These are phyloP conservation scores for Debaryomyces singareniensis DNA, from an alignment of 1,139 yeast species.

Conservation along the genomic window DNA sequence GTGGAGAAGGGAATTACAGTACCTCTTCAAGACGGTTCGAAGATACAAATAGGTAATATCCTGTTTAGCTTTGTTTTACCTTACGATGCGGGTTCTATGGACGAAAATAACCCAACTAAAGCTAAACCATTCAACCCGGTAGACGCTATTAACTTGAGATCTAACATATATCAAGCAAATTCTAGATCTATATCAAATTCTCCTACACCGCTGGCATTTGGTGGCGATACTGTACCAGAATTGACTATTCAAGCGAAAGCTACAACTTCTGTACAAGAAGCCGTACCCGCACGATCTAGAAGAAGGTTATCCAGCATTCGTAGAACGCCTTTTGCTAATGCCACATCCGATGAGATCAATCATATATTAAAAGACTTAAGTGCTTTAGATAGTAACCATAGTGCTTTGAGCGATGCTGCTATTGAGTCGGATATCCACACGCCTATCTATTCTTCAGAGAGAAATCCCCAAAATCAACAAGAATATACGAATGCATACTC, in stretches of 20 bases:
- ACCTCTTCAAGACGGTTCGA: constrained; percentile 73
- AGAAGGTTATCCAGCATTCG: constrained; percentile 33
- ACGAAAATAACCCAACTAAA: constrained; percentile 10
- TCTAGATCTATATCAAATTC: constrained; percentile 12
- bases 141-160: constrained; percentile 48
- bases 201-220: constrained; percentile 12
- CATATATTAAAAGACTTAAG: constrained; percentile 35
- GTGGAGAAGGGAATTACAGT: constrained; percentile 87
- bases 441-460: constrained; percentile 22
- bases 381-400: constrained; percentile 29
- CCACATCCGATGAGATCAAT: constrained; percentile 35
- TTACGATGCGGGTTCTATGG: constrained; percentile 29
- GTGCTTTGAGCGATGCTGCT: constrained; percentile 16
- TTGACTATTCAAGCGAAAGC: background rate
- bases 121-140: constrained; percentile 44
- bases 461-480: constrained; percentile 1
- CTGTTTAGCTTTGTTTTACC: constrained; percentile 85
- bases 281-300: constrained; percentile 6
- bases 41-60: constrained; percentile 89
- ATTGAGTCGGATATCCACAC: constrained; percentile 32
- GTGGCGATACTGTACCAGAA: constrained; percentile 4
- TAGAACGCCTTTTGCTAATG: constrained; percentile 34
- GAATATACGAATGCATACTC: background rate
- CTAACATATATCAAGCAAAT: constrained; percentile 29
- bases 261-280: background rate